These are phyloP conservation scores for Theileria orientalis DNA, from an alignment of 169 alveolate species.

Conservation along the genomic window DNA sequence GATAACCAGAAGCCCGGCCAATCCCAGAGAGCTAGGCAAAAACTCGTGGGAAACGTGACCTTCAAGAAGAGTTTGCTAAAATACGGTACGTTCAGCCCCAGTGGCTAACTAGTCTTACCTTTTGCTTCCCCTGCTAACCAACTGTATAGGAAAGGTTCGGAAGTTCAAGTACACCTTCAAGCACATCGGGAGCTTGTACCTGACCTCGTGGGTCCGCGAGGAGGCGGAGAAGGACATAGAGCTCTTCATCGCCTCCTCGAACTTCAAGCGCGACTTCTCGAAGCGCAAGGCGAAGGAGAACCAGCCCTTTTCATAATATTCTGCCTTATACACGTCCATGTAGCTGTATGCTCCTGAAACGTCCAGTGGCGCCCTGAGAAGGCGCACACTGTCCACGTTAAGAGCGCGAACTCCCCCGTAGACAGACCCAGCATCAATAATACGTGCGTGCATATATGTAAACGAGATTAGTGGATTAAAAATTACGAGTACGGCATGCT, in stretches of 20 bases:
- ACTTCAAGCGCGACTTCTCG: conserved; percentile 1
- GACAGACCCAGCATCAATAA: too few relatives aligned
- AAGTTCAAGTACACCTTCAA: not conserved
- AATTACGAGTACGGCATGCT: too few relatives aligned
- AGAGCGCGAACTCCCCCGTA: too few relatives aligned
- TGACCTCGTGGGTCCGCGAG: conserved; percentile 17
- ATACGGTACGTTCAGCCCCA: not conserved
- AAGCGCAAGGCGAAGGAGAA: conserved; percentile 4
- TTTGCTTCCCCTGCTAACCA: not conserved
- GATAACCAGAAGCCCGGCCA: not conserved
- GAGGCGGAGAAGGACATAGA: conserved; percentile 1
- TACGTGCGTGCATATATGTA: too few relatives aligned
- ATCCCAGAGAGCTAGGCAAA: not conserved
- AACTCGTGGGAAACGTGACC: not conserved
- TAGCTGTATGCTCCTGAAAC: too few relatives aligned
- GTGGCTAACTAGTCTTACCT: too few relatives aligned
- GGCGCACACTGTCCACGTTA: too few relatives aligned
- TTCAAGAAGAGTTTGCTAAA: not conserved
- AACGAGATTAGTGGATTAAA: too few relatives aligned
- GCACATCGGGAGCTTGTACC: conserved; percentile 12
- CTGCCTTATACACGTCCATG: too few relatives aligned
- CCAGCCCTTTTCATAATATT: too few relatives aligned
- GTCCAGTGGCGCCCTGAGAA: too few relatives aligned
- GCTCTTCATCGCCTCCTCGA: conserved; percentile 4
- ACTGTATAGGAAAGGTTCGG: not conserved